These are phyloP conservation scores for Nemania sp. DNA, from an alignment of 2,329 filamentous ascomycete genomes.

Conservation along the genomic window DNA sequence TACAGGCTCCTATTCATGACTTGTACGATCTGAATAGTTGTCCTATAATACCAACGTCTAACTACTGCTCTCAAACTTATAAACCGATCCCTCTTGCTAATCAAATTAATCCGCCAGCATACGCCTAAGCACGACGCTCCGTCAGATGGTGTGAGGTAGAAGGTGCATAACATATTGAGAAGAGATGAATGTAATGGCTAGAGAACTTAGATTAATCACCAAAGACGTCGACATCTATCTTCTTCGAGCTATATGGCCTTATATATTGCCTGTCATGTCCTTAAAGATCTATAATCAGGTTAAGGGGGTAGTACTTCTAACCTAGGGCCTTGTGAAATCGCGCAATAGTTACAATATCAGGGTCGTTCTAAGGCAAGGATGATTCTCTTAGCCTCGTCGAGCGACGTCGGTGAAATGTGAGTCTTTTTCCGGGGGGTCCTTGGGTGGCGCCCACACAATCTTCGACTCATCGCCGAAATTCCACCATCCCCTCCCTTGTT, in stretches of 20 bases:
- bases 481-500: constrained; percentile 29
- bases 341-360: constrained; percentile 23
- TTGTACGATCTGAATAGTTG: constrained; percentile 3
- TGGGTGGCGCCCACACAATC: constrained; percentile 22
- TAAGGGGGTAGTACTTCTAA: constrained; percentile 18
- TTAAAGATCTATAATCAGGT: constrained; percentile 20
- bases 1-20: constrained; percentile 1
- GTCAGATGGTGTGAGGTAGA: background rate
- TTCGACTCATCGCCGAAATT: constrained; percentile 24
- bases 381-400: constrained; percentile 25
- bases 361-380: constrained; percentile 23
- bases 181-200: constrained; percentile 14
- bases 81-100: constrained; percentile 10
- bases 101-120: constrained; percentile 12
- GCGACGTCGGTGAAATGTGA: constrained; percentile 25
- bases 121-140: constrained; percentile 1
- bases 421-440: constrained; percentile 15
- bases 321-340: constrained; percentile 11
- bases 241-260: constrained; percentile 22
- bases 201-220: constrained; percentile 14
- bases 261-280: constrained; percentile 17
- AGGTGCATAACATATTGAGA: constrained; percentile 12
- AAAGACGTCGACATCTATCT: constrained; percentile 18
- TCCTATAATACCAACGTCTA: background rate
- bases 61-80: background rate